These are phyloP conservation scores for Irpex lacteus DNA, from an alignment of 1,284 basidiomycete genomes.

Conservation along the genomic window DNA sequence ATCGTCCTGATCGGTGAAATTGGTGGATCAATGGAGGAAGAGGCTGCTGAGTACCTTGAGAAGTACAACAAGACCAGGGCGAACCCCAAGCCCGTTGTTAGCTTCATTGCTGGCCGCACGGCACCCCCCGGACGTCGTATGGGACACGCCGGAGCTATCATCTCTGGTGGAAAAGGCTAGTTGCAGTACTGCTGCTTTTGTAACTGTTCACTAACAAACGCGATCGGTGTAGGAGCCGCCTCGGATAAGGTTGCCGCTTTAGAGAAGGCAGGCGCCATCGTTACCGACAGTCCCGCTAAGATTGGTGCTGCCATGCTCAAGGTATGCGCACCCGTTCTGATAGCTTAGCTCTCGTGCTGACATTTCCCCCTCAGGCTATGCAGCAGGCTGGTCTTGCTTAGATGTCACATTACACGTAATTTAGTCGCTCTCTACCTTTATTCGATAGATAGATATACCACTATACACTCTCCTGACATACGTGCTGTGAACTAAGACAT, in stretches of 20 bases:
- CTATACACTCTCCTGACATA: neutral
- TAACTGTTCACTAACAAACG: neutral
- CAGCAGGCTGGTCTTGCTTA: conserved; percentile 80
- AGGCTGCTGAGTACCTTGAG: conserved; percentile 95
- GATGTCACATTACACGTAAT: conserved; percentile 7
- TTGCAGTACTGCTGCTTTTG: neutral
- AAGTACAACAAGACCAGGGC: conserved; percentile 88
- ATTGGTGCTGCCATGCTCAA: conserved; percentile 88
- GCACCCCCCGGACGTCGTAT: conserved; percentile 97
- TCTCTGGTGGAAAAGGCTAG: conserved; percentile 93
- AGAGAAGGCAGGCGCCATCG: conserved; percentile 88
- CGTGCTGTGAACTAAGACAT: neutral
- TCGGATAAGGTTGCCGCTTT: conserved; percentile 96
- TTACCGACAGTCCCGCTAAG: conserved; percentile 95
- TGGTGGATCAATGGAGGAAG: conserved; percentile 99
- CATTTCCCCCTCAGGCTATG: conserved; percentile 60
- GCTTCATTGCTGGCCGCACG: conserved; percentile 97
- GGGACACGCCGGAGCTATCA: conserved; percentile 99
- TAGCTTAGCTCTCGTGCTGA: conserved; percentile 1
- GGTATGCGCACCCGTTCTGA: conserved; percentile 41
- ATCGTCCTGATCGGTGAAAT: conserved; percentile 99
- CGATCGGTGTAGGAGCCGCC: conserved; percentile 65
- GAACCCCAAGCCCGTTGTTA: conserved; percentile 94
- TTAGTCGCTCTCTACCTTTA: conserved; percentile 5
- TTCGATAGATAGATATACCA: conserved; percentile 3